Conservation (phyloP, 495 filamentous ascomycete species). For the Bryoglossum gracile region DNA sequence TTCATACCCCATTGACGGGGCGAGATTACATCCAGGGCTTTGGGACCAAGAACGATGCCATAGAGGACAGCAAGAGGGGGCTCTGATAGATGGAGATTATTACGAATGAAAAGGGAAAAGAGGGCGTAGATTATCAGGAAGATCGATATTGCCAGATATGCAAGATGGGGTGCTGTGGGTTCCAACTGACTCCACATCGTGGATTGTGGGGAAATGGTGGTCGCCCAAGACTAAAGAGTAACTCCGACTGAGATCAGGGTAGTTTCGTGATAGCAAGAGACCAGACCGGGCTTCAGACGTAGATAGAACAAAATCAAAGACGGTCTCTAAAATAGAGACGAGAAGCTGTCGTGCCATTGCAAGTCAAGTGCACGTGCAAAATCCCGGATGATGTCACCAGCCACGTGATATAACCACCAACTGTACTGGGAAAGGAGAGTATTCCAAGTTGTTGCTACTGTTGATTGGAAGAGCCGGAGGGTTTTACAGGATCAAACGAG, state of each 20-base stretch:
- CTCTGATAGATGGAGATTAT: slow-evolving; percentile 44
- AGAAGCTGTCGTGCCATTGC: too few relatives aligned
- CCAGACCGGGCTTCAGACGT: too few relatives aligned
- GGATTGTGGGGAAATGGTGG: neutral
- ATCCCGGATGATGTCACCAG: too few relatives aligned
- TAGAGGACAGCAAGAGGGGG: slow-evolving; percentile 41
- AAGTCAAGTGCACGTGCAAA: too few relatives aligned
- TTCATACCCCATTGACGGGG: slow-evolving; percentile 36
- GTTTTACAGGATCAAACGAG: too few relatives aligned
- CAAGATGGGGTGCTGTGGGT: slow-evolving; percentile 36
- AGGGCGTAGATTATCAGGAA: slow-evolving; percentile 43
- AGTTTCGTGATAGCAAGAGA: neutral
- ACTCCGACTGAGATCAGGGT: too few relatives aligned
- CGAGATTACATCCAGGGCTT: slow-evolving; percentile 28
- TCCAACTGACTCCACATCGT: slow-evolving; percentile 38
- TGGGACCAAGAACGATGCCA: slow-evolving; percentile 39
- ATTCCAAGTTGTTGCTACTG: too few relatives aligned
- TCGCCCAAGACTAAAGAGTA: neutral
- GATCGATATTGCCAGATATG: slow-evolving; percentile 36
- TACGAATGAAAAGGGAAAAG: slow-evolving; percentile 41
- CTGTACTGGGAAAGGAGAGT: too few relatives aligned
- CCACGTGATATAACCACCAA: too few relatives aligned
- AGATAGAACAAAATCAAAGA: too few relatives aligned
- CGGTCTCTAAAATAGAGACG: too few relatives aligned
- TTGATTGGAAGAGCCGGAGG: too few relatives aligned